These are phyloP conservation scores for Fusarium ambrosium DNA, from an alignment of 2,329 filamentous ascomycete genomes.

Conservation along the genomic window DNA sequence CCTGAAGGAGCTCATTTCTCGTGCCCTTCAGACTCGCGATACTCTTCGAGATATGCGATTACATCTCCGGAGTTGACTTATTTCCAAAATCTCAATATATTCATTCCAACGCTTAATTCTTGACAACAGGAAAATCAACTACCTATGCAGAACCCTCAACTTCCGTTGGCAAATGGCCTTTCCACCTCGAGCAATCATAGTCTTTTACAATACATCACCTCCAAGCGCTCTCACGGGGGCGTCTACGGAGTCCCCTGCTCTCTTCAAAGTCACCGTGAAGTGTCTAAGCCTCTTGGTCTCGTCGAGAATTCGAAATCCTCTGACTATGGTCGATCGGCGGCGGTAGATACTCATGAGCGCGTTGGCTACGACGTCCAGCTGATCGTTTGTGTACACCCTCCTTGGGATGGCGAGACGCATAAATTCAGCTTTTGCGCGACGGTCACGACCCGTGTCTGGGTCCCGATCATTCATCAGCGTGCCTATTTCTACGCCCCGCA, in stretches of 20 bases:
- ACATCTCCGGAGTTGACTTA: too few relatives aligned
- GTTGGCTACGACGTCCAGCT: background rate
- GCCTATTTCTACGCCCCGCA: background rate
- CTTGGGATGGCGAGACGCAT: background rate
- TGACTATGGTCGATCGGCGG: background rate
- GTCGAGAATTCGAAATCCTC: background rate
- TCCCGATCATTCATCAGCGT: background rate
- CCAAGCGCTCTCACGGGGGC: background rate
- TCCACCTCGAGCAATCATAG: background rate
- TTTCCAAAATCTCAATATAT: too few relatives aligned
- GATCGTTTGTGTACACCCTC: background rate
- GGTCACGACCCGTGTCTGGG: background rate
- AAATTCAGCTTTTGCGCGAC: background rate
- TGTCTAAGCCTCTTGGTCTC: background rate
- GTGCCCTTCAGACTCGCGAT: too few relatives aligned
- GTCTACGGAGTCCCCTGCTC: background rate
- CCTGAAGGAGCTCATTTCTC: too few relatives aligned
- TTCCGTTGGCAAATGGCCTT: background rate
- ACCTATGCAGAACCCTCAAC: too few relatives aligned
- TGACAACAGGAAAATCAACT: too few relatives aligned
- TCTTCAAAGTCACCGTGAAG: background rate
- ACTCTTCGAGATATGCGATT: too few relatives aligned
- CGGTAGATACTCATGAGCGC: background rate
- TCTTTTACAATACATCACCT: background rate
- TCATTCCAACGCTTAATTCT: too few relatives aligned